Base-by-base conservation (phyloP, 352 stramenopile species). In the Phytopythium aichiense region DNA sequence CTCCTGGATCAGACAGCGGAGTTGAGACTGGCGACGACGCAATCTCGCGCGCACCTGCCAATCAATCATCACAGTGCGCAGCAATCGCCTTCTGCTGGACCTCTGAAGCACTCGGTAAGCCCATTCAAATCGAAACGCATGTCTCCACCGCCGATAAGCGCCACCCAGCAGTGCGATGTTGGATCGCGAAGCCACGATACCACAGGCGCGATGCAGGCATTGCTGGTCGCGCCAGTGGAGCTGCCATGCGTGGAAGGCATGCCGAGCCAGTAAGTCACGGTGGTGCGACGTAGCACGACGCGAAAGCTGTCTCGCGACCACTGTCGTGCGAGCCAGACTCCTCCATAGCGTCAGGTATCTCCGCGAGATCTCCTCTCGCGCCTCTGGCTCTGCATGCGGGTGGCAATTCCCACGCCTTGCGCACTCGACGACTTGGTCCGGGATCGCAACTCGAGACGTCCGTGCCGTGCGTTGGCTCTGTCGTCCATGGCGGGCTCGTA, bases 261-360 rank as follows among this genome's bases (percentile, higher is more conserved):
- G 54, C 0, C 38, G 54, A 30, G 37, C 18, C 22, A 51, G 7
- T 28, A 8, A 37, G 18, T 50, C 38, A 1, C 35, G 28, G 16
- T 30, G 54, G 7, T 51, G 54, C 15, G 37, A 60, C 8, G 25
- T 37, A 16, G 37, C 38, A 4, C 54, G 54, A 1, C 54, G 38
- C 23, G 54, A 28, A 9, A 60, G 23, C 12, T 23, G 16, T n/a
- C 54, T 60, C 23, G 23, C 22, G 4, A 60, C 37, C n/a, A 30
- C 15, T 2, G 38, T 40, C 23, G 38, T 23, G 11, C 13, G 54
- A 18, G 54, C 16, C 25, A 60, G 13, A 38, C 25, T 23, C 15
- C 38, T 49, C 54, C 54, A 60, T 16, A 60, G 28, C 7, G 8
- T 15, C 54, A 60, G 33, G 23, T 51, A 60, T 16, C 49, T 60